These are phyloP conservation scores for Shiraia sp. DNA, from an alignment of 2,329 filamentous ascomycete species.

Conservation along the genomic window DNA sequence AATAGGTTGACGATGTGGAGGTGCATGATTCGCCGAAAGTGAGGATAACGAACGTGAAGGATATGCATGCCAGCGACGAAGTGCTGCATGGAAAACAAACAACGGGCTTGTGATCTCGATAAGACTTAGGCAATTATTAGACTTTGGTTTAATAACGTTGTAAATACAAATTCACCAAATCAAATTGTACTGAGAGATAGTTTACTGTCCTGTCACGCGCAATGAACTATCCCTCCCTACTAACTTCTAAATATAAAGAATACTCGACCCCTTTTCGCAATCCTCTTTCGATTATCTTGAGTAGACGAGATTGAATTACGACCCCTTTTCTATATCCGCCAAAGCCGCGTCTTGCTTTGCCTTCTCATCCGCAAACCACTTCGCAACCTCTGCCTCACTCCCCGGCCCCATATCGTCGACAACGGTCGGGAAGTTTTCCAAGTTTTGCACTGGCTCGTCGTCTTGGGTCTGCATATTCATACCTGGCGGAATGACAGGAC, in stretches of 20 bases:
- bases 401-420: slow-evolving; percentile 6
- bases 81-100: too few relatives aligned
- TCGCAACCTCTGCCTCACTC: slow-evolving; percentile 4
- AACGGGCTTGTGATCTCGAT: too few relatives aligned
- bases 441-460: slow-evolving; percentile 1
- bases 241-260: too few relatives aligned
- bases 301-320: not conserved
- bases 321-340: not conserved
- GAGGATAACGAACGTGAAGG: not conserved
- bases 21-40: too few relatives aligned
- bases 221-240: too few relatives aligned
- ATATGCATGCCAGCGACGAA: not conserved
- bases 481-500: slow-evolving; percentile 19
- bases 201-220: too few relatives aligned
- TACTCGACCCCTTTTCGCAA: not conserved
- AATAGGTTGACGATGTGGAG: too few relatives aligned
- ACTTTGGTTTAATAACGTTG: too few relatives aligned
- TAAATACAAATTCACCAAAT: too few relatives aligned
- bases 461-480: not conserved
- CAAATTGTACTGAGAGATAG: too few relatives aligned
- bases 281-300: too few relatives aligned
- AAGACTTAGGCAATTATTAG: too few relatives aligned
- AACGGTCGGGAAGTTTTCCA: slow-evolving; percentile 7
- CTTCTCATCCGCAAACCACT: slow-evolving; percentile 5
- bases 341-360: not conserved